Percentiles rank a stretch among this genome's conserved stretches.
phyloP scores from a whole-genome alignment of 2,329 filamentous ascomycete genomes.

The Penicillium freii region DNA sequence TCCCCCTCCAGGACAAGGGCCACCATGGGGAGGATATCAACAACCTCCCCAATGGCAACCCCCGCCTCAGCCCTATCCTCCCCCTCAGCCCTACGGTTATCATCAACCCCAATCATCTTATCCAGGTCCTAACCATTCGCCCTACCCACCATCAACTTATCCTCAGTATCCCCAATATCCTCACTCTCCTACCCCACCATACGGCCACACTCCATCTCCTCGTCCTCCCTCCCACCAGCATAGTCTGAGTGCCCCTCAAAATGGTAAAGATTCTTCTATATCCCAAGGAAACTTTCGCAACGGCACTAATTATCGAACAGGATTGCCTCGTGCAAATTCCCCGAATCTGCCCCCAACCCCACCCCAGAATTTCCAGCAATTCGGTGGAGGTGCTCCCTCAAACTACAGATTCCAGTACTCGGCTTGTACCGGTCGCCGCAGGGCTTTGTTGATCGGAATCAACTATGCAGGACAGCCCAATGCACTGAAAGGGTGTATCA shows the following conservation, averaged over 20 bases:
- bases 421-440: constrained; percentile 80
- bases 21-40: constrained; percentile 19
- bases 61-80: constrained; percentile 21
- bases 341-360: constrained; percentile 64
- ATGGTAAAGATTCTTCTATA: constrained; percentile 9
- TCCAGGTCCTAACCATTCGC: constrained; percentile 5
- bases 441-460: constrained; percentile 88
- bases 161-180: constrained; percentile 13
- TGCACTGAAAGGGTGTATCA: constrained; percentile 88
- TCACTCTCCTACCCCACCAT: constrained; percentile 5
- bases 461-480: constrained; percentile 93
- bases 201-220: constrained; percentile 11
- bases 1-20: constrained; percentile 15
- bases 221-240: constrained; percentile 14
- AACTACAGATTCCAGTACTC: constrained; percentile 91
- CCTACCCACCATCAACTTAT: constrained; percentile 7
- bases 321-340: constrained; percentile 54
- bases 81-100: constrained; percentile 16
- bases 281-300: background rate
- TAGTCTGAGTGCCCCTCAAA: constrained; percentile 10
- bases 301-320: constrained; percentile 9
- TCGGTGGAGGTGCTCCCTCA: constrained; percentile 75
- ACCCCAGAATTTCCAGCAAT: constrained; percentile 65
- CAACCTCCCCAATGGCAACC: constrained; percentile 17
- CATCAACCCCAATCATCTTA: constrained; percentile 11